Evolutionary conservation across 331 rosid genomes (phyloP).

Genomic region (Pyrus hybrid): DNA sequence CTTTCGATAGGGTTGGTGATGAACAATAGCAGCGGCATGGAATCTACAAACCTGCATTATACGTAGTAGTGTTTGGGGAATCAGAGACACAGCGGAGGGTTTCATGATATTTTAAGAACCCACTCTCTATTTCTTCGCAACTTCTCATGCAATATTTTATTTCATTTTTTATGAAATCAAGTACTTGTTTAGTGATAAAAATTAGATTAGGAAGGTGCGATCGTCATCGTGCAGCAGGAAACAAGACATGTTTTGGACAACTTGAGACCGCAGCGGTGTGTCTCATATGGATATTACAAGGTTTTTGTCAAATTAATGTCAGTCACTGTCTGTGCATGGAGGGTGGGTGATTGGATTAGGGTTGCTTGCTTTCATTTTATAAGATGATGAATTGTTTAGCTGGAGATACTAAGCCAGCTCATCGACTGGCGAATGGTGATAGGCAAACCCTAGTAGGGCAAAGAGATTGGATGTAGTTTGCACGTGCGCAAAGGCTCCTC

Average conservation of each 20-base stretch:
- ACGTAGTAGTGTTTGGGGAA: constrained; percentile 23
- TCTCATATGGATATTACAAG: constrained; percentile 9
- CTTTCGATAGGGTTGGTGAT: constrained; percentile 1
- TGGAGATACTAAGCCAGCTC: constrained; percentile 26
- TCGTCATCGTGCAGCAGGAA: background rate
- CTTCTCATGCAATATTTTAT: background rate
- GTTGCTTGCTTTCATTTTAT: background rate
- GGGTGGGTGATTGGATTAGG: constrained; percentile 14
- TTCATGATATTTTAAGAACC: constrained; percentile 19
- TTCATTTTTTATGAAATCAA: background rate
- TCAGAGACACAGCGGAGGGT: constrained; percentile 23
- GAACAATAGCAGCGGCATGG: constrained; percentile 16
- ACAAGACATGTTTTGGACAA: constrained; percentile 5
- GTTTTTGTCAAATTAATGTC: constrained; percentile 8
- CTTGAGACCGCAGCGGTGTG: background rate
- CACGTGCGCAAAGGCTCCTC: constrained; percentile 13
- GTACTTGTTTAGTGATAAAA: background rate
- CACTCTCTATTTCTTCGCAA: background rate
- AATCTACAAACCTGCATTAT: constrained; percentile 11
- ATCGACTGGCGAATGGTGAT: background rate
- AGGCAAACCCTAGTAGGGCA: background rate
- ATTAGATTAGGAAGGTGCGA: background rate
- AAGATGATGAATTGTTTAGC: background rate
- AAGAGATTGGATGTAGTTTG: constrained; percentile 8
- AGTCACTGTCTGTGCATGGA: constrained; percentile 20